Evolutionary conservation across 139 green algal species (phyloP).

Genomic region (Coccomyxa sp.): DNA sequence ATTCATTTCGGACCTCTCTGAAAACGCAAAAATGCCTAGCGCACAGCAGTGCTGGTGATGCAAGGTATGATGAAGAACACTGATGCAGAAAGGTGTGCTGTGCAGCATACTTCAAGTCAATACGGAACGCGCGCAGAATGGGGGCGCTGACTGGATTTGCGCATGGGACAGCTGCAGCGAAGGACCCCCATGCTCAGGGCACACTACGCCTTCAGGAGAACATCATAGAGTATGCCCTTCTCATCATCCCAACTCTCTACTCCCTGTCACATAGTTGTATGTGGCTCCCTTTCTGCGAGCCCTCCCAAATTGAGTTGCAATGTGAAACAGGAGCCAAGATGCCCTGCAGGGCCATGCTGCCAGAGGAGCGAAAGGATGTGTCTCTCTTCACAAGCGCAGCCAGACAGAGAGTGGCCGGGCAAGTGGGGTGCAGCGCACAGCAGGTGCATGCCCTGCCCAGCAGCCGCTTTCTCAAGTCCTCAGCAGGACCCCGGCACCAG

Average conservation of each 20-base stretch:
- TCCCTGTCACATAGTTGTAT: no score
- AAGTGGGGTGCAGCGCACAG: slow-evolving; percentile 6
- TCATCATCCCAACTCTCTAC: no score
- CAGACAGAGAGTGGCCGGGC: slow-evolving; percentile 1
- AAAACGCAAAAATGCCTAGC: background rate
- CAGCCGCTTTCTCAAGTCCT: no score
- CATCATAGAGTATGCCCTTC: slow-evolving; percentile 12
- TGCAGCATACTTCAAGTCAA: slow-evolving; percentile 9
- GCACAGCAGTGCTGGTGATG: background rate
- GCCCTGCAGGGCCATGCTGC: slow-evolving; percentile 11
- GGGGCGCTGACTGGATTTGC: background rate
- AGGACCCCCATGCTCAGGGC: background rate
- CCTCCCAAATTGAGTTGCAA: no score
- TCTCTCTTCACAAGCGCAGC: background rate
- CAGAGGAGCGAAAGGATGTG: slow-evolving; percentile 9
- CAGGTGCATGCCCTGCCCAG: slow-evolving; percentile 1
- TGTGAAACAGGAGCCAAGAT: background rate
- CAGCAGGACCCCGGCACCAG: no score
- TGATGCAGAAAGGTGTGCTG: background rate
- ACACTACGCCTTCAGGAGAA: slow-evolving; percentile 5
- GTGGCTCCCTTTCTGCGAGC: no score
- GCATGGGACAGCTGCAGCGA: background rate
- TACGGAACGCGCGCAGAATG: slow-evolving; percentile 4
- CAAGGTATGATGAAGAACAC: background rate
- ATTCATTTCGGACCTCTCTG: background rate